A percentile compares a stretch with the other conserved stretches of the same genome.
Conservation (phyloP, 345 rosid species). For the Carallia brachiata region DNA sequence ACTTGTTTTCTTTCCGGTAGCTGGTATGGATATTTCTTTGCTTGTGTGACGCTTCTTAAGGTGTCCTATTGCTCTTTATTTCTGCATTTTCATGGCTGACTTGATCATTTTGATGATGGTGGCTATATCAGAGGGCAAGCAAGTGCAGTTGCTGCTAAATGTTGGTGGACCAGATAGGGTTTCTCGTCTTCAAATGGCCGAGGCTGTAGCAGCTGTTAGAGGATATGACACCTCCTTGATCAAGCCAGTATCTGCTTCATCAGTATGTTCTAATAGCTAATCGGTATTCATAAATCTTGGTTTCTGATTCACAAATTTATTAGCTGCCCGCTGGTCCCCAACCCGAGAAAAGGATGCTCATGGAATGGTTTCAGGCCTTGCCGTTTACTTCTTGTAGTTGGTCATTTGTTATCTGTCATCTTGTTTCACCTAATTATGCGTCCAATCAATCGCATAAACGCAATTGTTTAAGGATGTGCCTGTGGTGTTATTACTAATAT, state of each 20-base stretch:
- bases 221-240: constrained; percentile 60
- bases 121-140: constrained; percentile 50
- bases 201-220: constrained; percentile 62
- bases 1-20: neutral
- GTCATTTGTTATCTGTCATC: too few relatives aligned
- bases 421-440: too few relatives aligned
- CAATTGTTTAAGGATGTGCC: too few relatives aligned
- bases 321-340: neutral
- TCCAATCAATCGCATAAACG: too few relatives aligned
- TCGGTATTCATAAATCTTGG: constrained; percentile 7
- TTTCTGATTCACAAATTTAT: neutral
- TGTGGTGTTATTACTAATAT: too few relatives aligned
- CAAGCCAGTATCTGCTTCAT: constrained; percentile 66
- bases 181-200: constrained; percentile 90
- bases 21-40: neutral
- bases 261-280: constrained; percentile 39
- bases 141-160: constrained; percentile 65
- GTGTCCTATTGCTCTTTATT: neutral
- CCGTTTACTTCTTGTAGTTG: neutral
- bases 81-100: constrained; percentile 11
- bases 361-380: neutral
- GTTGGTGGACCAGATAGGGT: constrained; percentile 83
- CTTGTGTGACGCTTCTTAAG: neutral
- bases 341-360: too few relatives aligned
- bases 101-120: constrained; percentile 5